Evolutionary conservation across 2,329 filamentous ascomycete genomes (phyloP), one percentile per base, ranked within the genome.

Genomic region (Verticillium alfalfae): DNA sequence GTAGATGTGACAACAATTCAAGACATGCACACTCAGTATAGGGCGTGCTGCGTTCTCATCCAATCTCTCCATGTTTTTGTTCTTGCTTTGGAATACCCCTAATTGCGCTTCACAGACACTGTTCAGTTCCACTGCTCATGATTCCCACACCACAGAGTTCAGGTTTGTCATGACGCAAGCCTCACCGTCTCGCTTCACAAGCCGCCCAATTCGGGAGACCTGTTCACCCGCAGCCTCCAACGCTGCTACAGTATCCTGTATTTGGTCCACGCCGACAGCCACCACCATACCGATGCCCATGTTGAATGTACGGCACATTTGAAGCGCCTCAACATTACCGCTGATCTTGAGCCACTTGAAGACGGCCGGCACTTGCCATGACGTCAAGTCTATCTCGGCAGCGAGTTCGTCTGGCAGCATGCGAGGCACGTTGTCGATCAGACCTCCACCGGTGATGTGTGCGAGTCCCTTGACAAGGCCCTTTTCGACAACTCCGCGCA

Each of bases 271-370:
- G 34, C 84, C 85, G 2, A 97, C 92, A 5, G 93, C 92, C 36
- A 93, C 81, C 6, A 97, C 91, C 93, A 99, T 98, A 56, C 95
- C 95, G 55, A 99, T 79, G 58, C 95, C 95, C 8, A 90, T 93
- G 79, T 99, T 99, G 84, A 97, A 98, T 2, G 93, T 95, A 62
- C 93, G 84, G 59, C 89, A 92, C 85, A 98, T 96, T 79, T 99
- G 95, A 10, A 79, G 72, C 1, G 88, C 82, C 60, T 83, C 84
- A 37, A 98, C 88, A 64, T 90, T 89, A n/a, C 86, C 87, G 3
- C 81, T 79, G 64, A 74, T 76, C 78, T 93, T 92, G 69, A 99
- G 83, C 95, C 95, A 99, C 70, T 83, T 82, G 79, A 98, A 95
- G 5, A 97, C 90, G 1, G 84, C 78, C 0, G 91, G 92, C 54